Percentiles rank a stretch among this genome's conserved stretches.
phyloP scores from a whole-genome alignment of 495 filamentous ascomycete species.

The Podospora pseudoanserina region DNA sequence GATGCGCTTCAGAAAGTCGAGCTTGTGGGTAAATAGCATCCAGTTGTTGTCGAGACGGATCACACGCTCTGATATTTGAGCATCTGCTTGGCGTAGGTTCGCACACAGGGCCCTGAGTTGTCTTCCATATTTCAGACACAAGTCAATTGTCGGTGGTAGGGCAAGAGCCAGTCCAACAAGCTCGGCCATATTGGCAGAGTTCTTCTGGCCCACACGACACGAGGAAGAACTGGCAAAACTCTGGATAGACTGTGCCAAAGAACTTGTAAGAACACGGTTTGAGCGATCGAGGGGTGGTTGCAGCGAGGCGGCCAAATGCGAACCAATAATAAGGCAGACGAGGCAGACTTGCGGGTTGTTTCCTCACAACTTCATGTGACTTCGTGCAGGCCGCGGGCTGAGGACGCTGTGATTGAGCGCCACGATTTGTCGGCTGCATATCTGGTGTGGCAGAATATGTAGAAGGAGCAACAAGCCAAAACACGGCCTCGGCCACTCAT shows the following conservation, averaged over 20 bases:
- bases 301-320: too few species aligned
- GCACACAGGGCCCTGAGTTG: slow-evolving; percentile 20
- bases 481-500: too few species aligned
- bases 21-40: slow-evolving; percentile 30
- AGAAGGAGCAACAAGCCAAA: too few species aligned
- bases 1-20: slow-evolving; percentile 36
- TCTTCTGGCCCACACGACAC: background rate
- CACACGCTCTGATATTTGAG: slow-evolving; percentile 31
- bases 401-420: too few species aligned
- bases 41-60: slow-evolving; percentile 37
- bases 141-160: slow-evolving; percentile 8
- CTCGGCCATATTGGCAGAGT: background rate
- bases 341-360: too few species aligned
- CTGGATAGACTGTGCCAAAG: background rate
- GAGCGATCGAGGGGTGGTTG: too few species aligned
- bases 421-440: too few species aligned
- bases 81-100: slow-evolving; percentile 23
- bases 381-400: too few species aligned
- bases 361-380: too few species aligned
- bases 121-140: slow-evolving; percentile 20
- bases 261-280: too few species aligned
- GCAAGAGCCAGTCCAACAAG: slow-evolving; percentile 10
- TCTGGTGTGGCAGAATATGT: too few species aligned
- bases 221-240: background rate
- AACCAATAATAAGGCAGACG: too few species aligned